Base-by-base conservation (phyloP, 2,329 filamentous ascomycete species). In the Tricladium varicosporioides region DNA sequence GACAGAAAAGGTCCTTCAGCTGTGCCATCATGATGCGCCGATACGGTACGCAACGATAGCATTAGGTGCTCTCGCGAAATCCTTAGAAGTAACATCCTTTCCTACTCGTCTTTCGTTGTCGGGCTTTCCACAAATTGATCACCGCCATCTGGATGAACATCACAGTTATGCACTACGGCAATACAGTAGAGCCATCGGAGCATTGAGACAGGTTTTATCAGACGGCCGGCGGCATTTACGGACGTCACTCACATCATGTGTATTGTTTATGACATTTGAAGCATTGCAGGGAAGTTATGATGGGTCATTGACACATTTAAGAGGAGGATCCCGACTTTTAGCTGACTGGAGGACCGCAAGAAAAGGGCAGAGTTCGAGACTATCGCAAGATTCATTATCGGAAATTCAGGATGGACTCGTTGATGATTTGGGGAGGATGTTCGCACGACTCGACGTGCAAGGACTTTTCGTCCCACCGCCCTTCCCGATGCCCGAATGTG, bases 331-430 rank as follows among this genome's bases (percentile, higher is more conserved):
- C 5, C 59, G 67, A 49, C 56, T 70, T 8, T 56, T 70, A 9
- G 67, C 67, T 15, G 67, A 70, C 40, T 70, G 67, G 67, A 63
- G 67, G 53, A 68, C 65, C 18, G 67, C 67, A 33, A 61, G 67
- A 8, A 59, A 65, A 45, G 67, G 67, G 2, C 60, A 63, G 57
- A 64, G 63, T 42, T 65, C 64, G 9, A 51, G 66, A 31, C 50
- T 70, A n/a, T 70, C 67, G 15, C 67, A 70, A 46, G 67, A 70
- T 51, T 70, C 67, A 5, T 57, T 69, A 18, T 70, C 67, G 2
- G 66, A 70, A 36, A 69, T 70, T 49, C 67, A 70, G 48, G 67
- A 70, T 60, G 67, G 65, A 32, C 51, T 70, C 11, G 61, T 70
- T 13, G 67, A 70, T 58, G 67, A 70, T 53, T 57, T 70, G 11